Base-by-base conservation (phyloP, 2,329 filamentous ascomycete genomes). In the Talaromyces rugulosus region DNA sequence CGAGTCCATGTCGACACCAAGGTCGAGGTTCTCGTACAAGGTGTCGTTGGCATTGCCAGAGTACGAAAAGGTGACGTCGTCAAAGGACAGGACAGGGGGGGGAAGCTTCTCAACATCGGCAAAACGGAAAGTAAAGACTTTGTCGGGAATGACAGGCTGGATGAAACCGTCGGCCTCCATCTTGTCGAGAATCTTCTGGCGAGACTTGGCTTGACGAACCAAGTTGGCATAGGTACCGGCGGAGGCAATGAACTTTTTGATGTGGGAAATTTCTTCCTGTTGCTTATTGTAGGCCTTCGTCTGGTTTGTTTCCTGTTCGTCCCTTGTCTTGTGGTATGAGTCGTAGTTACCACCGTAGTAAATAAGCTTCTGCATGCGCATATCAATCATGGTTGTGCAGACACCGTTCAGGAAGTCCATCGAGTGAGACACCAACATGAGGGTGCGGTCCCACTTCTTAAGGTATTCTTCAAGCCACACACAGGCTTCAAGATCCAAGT, bases 311-410 rank as follows among this genome's bases (percentile, higher is more conserved):
- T 99, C 95, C 80, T 97, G 90, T 81, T 99, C 95, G 60, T 85
- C 81, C 65, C 94, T 87, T 58, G 94, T 98, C 90, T 98, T 99
- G 81, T 87, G 82, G 84, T 99, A 94, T 52, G 93, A 92, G 80
- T 99, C 95, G 87, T 98, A 99, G 87, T 99, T 98, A 87, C 96
- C 95, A 86, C 95, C 96, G 75, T 97, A 99, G 90, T 99, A 99
- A 67, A 93, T 80, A 70, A 99, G 89, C 77, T 89, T 82, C 82
- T 90, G 91, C 76, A 84, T 79, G 71, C 95, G 90, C 95, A 99
- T 98, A 74, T 99, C 96, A 72, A 99, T 92, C 94, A 99, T 98
- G 86, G 82, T 97, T 68, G 89, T 89, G 85, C 95, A 99, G 72
- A 99, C 95, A 80, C 95, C 96, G 84, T 99, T 99, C 74, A 99